Base-by-base conservation (phyloP, 306 rosid genomes). In the Adenanthera pavonina region DNA sequence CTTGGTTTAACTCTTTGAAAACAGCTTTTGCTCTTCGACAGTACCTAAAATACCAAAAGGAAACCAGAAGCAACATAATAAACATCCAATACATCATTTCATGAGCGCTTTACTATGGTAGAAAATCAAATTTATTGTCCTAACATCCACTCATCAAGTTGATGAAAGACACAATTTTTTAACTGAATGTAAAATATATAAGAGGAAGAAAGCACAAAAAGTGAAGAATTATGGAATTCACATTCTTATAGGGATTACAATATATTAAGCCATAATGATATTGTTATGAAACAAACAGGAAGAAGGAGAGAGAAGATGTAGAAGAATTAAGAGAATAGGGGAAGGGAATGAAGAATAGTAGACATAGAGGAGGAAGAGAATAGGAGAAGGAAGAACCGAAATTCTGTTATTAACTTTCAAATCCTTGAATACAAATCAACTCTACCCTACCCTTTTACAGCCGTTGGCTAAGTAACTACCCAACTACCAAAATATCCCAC, bases 21-120 rank as follows among this genome's bases (percentile, higher is more conserved):
- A 91, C 95, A 62, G 88, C 85, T 84, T 95, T 95, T 16, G 97
- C 99, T 87, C 83, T 93, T 79, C 36, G 87, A 82, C 99, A 95
- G 79, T 95, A 95, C 83, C 99, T 95, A 84, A 66, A 85, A 30
- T 16, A 78, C 17, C 71, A 77, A 78, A 54, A 82, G 5, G 52
- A 60, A 79, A 66, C 60, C 36, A 81, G 9, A 2, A 34, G 10
- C 81, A 72, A 52, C 4, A 38, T n/a, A 78, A 4, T 5, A 13
- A 80, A 79, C 48, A 69, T 34, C 44, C 41, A 34, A 56, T 38
- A 15, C 13, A 1, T 52, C 46, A 62, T 16, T 54, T 25, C 20
- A 41, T 36, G 14, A 56, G 38, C 41, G 60, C 44, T 47, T 61
- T 15, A 74, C 36, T n/a, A 36, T 1, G 46, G 20, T 46, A 14